phyloP scores from a whole-genome alignment of 495 filamentous ascomycete genomes.

The Annulohypoxylon bovei region DNA sequence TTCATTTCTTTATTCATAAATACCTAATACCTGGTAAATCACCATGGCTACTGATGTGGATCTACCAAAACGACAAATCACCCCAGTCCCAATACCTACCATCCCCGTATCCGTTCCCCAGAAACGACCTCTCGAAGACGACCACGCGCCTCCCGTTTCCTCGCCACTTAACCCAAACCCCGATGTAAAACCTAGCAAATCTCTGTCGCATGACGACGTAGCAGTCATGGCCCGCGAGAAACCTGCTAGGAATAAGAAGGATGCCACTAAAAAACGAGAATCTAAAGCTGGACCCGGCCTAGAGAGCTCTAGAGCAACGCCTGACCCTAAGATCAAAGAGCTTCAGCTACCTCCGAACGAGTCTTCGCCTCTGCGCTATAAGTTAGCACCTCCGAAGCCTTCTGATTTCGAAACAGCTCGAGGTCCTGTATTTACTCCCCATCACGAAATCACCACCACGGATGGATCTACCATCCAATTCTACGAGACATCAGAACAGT shows the following conservation, averaged over 20 bases:
- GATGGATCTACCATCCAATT: constrained; percentile 64
- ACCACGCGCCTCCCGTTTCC: constrained; percentile 66
- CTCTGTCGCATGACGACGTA: constrained; percentile 49
- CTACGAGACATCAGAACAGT: constrained; percentile 73
- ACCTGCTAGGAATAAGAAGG: constrained; percentile 68
- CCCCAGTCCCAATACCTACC: constrained; percentile 48
- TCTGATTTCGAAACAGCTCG: constrained; percentile 68
- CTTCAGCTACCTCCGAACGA: constrained; percentile 51
- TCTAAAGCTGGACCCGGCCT: constrained; percentile 64
- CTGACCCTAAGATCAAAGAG: constrained; percentile 66
- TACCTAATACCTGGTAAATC: not conserved
- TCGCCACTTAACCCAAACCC: constrained; percentile 71
- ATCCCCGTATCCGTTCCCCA: constrained; percentile 62
- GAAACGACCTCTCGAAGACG: constrained; percentile 64
- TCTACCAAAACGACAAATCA: constrained; percentile 54
- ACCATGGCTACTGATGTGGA: constrained; percentile 52
- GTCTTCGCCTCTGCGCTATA: constrained; percentile 65
- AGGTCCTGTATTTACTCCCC: constrained; percentile 62
- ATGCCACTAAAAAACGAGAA: constrained; percentile 81
- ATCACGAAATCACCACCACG: constrained; percentile 56
- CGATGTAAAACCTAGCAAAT: constrained; percentile 43
- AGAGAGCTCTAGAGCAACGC: constrained; percentile 62
- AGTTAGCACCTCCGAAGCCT: constrained; percentile 65
- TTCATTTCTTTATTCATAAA: not conserved
- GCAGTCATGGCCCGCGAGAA: constrained; percentile 56